Conservation (phyloP, 768 basidiomycete genomes). For the Pleurotus sapidus region DNA sequence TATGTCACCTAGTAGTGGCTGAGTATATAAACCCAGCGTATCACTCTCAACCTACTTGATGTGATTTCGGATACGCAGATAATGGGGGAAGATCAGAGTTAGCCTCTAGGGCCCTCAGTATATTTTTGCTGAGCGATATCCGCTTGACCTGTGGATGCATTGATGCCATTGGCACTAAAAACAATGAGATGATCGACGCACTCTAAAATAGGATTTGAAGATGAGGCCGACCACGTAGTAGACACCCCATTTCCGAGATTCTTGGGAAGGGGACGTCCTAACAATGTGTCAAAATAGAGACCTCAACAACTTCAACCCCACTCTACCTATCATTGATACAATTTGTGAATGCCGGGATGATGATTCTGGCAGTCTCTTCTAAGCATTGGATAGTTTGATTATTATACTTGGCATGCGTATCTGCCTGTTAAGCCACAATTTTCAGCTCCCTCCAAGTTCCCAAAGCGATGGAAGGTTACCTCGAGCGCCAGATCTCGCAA, state of each 20-base stretch:
- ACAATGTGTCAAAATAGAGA: conserved; percentile 5
- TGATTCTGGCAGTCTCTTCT: conserved; percentile 85
- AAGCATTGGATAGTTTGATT: conserved; percentile 61
- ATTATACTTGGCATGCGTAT: conserved; percentile 55
- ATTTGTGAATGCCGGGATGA: conserved; percentile 85
- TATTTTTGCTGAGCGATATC: conserved; percentile 89
- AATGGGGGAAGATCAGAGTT: conserved; percentile 84
- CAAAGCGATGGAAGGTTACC: conserved; percentile 35
- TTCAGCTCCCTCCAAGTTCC: conserved; percentile 7
- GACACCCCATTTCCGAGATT: conserved; percentile 86
- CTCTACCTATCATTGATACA: conserved; percentile 75
- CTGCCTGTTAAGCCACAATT: conserved; percentile 40
- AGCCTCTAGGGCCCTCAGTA: conserved; percentile 84
- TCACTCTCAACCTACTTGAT: conserved; percentile 57
- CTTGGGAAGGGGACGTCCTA: conserved; percentile 65
- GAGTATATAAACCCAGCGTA: conserved; percentile 10
- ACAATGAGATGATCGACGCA: conserved; percentile 29
- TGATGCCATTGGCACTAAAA: not conserved
- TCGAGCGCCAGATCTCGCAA: conserved; percentile 84
- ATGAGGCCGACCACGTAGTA: conserved; percentile 91
- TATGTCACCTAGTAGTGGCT: conserved; percentile 72
- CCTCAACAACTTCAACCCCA: no score
- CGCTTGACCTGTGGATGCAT: conserved; percentile 64
- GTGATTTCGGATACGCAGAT: conserved; percentile 71
- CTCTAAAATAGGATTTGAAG: conserved; percentile 93